These are phyloP conservation scores for Populus tomentosa DNA, from an alignment of 441 rosid species.

Conservation along the genomic window DNA sequence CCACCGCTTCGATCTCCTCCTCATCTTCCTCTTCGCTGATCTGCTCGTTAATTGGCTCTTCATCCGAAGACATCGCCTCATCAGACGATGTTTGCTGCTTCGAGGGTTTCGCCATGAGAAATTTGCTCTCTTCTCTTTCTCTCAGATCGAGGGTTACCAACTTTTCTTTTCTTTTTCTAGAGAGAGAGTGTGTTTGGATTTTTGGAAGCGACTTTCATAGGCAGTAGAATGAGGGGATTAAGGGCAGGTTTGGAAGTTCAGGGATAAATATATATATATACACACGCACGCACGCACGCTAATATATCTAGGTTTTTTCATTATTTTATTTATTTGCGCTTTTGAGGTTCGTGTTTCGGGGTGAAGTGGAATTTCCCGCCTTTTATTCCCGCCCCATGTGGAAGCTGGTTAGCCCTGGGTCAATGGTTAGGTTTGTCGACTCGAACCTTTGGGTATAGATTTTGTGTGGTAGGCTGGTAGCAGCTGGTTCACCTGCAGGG, in stretches of 20 bases:
- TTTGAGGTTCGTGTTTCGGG: not conserved
- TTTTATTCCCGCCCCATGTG: slow-evolving; percentile 28
- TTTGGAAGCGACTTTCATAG: slow-evolving; percentile 7
- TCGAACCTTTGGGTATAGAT: not conserved
- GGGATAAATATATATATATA: not conserved
- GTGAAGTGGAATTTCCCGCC: slow-evolving; percentile 54
- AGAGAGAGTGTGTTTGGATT: not conserved
- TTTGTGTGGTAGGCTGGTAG: not conserved
- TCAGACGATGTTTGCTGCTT: slow-evolving; percentile 61
- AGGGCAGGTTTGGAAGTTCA: not conserved
- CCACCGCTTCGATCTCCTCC: slow-evolving; percentile 97
- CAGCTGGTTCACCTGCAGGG: not conserved
- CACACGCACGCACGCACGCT: not conserved
- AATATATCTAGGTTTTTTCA: not conserved
- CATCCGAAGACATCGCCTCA: slow-evolving; percentile 61
- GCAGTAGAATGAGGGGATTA: not conserved
- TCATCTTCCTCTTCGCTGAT: slow-evolving; percentile 78
- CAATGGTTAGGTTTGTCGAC: not conserved
- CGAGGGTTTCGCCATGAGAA: slow-evolving; percentile 59
- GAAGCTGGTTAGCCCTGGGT: not conserved
- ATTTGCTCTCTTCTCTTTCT: slow-evolving; percentile 1
- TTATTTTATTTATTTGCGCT: slow-evolving; percentile 8
- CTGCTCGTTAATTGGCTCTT: slow-evolving; percentile 61
- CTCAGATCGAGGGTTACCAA: slow-evolving; percentile 38
- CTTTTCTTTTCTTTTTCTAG: not conserved